Evolutionary conservation across 306 rosid genomes (phyloP).

Genomic region (Malus sylvestris): DNA sequence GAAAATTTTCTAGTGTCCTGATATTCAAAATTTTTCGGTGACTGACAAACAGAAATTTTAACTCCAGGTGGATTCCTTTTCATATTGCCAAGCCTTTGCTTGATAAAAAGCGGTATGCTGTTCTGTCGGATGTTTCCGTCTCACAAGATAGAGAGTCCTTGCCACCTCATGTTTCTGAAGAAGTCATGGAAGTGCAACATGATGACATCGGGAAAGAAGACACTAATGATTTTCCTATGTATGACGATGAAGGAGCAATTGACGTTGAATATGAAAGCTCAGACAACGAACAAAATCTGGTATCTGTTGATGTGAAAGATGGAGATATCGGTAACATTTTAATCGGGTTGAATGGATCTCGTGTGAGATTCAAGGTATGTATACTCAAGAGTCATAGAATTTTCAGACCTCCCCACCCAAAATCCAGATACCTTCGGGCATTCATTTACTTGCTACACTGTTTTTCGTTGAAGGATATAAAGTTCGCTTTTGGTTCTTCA

Average conservation of each 20-base stretch:
- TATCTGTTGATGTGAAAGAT: slow-evolving; percentile 31
- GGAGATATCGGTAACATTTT: slow-evolving; percentile 43
- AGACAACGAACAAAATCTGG: slow-evolving; percentile 40
- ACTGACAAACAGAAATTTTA: slow-evolving; percentile 28
- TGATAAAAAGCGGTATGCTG: slow-evolving; percentile 58
- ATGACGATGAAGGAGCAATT: slow-evolving; percentile 46
- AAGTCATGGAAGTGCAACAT: slow-evolving; percentile 31
- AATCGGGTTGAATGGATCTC: slow-evolving; percentile 47
- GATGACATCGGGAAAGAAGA: slow-evolving; percentile 42
- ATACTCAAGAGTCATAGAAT: neutral
- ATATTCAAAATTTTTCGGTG: neutral
- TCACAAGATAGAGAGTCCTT: slow-evolving; percentile 49
- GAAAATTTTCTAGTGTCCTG: neutral
- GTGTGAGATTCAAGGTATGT: slow-evolving; percentile 67
- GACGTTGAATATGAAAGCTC: slow-evolving; percentile 49
- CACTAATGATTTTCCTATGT: slow-evolving; percentile 45
- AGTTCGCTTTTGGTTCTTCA: slow-evolving; percentile 26
- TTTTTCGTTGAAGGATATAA: slow-evolving; percentile 48
- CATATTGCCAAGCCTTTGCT: slow-evolving; percentile 69
- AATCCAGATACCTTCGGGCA: neutral
- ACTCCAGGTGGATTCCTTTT: slow-evolving; percentile 81
- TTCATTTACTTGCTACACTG: slow-evolving; percentile 6
- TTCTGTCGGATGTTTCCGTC: slow-evolving; percentile 61
- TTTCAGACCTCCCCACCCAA: neutral
- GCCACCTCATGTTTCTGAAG: slow-evolving; percentile 29